Evolutionary conservation across 345 rosid genomes (phyloP).

Genomic region (Orychophragmus violaceus): DNA sequence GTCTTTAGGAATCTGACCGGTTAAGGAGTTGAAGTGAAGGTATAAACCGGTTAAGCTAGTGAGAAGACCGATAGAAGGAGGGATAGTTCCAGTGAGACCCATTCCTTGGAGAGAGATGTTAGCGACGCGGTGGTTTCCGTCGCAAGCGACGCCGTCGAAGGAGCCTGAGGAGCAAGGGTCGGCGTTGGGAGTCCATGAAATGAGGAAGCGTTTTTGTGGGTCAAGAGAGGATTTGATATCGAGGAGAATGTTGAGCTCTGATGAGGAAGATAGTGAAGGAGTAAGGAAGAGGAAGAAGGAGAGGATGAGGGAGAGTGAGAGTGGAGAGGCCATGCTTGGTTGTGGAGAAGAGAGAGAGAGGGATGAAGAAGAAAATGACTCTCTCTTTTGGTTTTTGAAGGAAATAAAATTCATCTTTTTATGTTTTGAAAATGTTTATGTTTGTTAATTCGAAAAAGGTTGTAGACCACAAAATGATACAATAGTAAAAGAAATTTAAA

Average conservation of each 20-base stretch:
- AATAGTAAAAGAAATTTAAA: not conserved
- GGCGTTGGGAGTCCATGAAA: conserved; percentile 54
- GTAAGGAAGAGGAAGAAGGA: conserved; percentile 27
- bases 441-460: not conserved
- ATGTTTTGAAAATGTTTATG: not conserved
- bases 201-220: conserved; percentile 56
- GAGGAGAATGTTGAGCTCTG: conserved; percentile 64
- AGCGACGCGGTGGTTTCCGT: conserved; percentile 53
- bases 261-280: conserved; percentile 35
- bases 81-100: conserved; percentile 71
- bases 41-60: conserved; percentile 80
- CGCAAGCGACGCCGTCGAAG: conserved; percentile 86
- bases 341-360: conserved; percentile 34
- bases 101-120: conserved; percentile 91
- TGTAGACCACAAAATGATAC: not conserved
- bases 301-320: conserved; percentile 30
- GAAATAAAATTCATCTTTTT: not conserved
- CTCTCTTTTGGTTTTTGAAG: conserved; percentile 11
- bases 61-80: conserved; percentile 65
- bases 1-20: conserved; percentile 72
- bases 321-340: conserved; percentile 42
- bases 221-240: conserved; percentile 77
- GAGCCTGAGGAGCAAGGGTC: conserved; percentile 57
- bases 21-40: conserved; percentile 77
- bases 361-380: conserved; percentile 28